Conservation (phyloP, 1,139 yeast genomes). For the Kodamaea plutei region DNA sequence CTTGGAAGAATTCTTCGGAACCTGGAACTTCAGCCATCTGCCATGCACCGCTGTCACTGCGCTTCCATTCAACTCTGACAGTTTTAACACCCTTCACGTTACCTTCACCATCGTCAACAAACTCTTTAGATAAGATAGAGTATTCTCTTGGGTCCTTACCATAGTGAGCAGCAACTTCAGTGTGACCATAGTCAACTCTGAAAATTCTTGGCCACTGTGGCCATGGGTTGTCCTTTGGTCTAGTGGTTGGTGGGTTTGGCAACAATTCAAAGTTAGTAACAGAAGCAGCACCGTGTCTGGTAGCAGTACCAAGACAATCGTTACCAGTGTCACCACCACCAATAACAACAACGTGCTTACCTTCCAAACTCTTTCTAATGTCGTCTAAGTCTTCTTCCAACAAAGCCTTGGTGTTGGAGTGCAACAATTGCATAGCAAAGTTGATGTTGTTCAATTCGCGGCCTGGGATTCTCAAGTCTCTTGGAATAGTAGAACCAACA, state of each 20-base stretch:
- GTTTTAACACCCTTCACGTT: conserved; percentile 92
- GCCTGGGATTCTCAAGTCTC: conserved; percentile 92
- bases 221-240: conserved; percentile 98
- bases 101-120: conserved; percentile 91
- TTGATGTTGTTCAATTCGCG: conserved; percentile 86
- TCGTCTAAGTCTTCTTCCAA: conserved; percentile 78
- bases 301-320: conserved; percentile 96
- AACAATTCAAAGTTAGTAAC: conserved; percentile 91
- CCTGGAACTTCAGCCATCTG: conserved; percentile 98
- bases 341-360: conserved; percentile 90
- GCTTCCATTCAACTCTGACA: conserved; percentile 97
- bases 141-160: conserved; percentile 98
- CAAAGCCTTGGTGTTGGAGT: conserved; percentile 84
- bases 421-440: conserved; percentile 91
- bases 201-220: conserved; percentile 99
- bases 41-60: conserved; percentile 95
- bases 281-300: conserved; percentile 96
- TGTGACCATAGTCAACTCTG: conserved; percentile 97
- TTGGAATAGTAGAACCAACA: conserved; percentile 95
- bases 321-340: conserved; percentile 99
- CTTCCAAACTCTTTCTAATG: conserved; percentile 66
- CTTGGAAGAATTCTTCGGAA: conserved; percentile 89
- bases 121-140: conserved; percentile 91
- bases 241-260: conserved; percentile 83
- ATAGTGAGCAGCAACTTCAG: conserved; percentile 90